A percentile compares a stretch with the other conserved stretches of the same genome.
Conservation (phyloP, 2,329 filamentous ascomycete species). For the Peltaster fructicola region DNA sequence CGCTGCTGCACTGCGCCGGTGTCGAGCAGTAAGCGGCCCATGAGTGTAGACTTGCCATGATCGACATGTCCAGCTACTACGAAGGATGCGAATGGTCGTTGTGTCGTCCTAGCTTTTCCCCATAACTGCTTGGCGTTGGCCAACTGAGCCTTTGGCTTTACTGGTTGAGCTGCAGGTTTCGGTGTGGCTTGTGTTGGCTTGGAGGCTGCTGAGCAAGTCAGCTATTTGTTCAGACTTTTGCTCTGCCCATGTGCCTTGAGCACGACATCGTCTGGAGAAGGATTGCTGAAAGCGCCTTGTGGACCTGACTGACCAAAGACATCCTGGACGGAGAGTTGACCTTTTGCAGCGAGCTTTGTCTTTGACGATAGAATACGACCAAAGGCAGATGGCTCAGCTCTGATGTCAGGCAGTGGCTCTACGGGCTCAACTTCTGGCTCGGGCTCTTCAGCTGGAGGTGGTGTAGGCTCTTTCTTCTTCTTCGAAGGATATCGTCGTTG, state of each 20-base stretch:
- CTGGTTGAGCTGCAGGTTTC: constrained; percentile 9
- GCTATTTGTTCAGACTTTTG: constrained; percentile 17
- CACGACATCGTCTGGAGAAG: constrained; percentile 18
- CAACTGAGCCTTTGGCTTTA: constrained; percentile 59
- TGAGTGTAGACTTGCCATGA: constrained; percentile 91
- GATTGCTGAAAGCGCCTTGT: constrained; percentile 12
- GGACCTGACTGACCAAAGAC: constrained; percentile 9
- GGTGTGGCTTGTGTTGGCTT: constrained; percentile 5
- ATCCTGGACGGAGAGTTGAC: constrained; percentile 9
- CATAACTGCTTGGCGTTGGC: constrained; percentile 13
- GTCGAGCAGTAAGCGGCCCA: constrained; percentile 85
- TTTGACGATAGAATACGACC: constrained; percentile 11
- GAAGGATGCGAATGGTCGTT: constrained; percentile 15
- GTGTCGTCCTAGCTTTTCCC: constrained; percentile 9
- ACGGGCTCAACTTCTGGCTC: constrained; percentile 8
- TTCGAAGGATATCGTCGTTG: constrained; percentile 12
- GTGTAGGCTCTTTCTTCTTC: constrained; percentile 14
- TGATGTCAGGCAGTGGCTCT: constrained; percentile 12
- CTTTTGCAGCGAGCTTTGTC: constrained; percentile 2
- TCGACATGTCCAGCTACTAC: constrained; percentile 65
- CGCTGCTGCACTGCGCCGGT: constrained; percentile 74
- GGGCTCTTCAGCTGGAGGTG: constrained; percentile 8
- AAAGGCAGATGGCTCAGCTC: constrained; percentile 15
- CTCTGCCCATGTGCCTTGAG: constrained; percentile 14
- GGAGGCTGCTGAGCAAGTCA: constrained; percentile 4